Conservation (phyloP, 495 filamentous ascomycete genomes). For the Hypoxylon rickii region DNA sequence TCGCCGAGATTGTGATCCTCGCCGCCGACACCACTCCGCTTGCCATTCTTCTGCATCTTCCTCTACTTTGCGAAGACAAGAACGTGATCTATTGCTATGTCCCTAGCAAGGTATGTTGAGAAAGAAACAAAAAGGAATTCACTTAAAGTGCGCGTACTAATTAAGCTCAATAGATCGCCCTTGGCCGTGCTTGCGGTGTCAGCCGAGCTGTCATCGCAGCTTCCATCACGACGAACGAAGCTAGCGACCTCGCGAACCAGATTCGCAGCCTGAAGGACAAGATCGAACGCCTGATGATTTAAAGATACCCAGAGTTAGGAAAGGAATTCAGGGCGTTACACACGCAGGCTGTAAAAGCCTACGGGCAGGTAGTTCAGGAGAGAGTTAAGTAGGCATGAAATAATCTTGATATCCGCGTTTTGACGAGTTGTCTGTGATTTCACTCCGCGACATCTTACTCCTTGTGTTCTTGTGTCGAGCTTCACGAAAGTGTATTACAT, state of each 20-base stretch:
- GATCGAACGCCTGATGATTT: slow-evolving; percentile 96
- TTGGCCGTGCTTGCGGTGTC: slow-evolving; percentile 85
- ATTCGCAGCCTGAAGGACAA: slow-evolving; percentile 88
- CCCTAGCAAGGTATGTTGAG: slow-evolving; percentile 49
- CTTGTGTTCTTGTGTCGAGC: no score
- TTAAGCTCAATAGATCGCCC: slow-evolving; percentile 55
- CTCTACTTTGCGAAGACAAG: slow-evolving; percentile 85
- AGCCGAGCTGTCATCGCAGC: slow-evolving; percentile 83
- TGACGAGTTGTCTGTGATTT: no score
- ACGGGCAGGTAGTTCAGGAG: not conserved
- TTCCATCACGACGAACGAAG: slow-evolving; percentile 92
- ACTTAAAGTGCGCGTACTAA: slow-evolving; percentile 5
- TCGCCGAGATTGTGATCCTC: slow-evolving; percentile 83
- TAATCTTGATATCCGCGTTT: no score
- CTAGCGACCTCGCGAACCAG: slow-evolving; percentile 80
- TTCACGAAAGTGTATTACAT: no score
- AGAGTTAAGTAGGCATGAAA: slow-evolving; percentile 3
- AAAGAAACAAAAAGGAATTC: slow-evolving; percentile 19
- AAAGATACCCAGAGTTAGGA: slow-evolving; percentile 45
- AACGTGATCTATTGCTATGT: slow-evolving; percentile 76
- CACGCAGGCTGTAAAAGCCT: slow-evolving; percentile 4
- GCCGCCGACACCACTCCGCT: slow-evolving; percentile 85
- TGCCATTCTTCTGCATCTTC: slow-evolving; percentile 91
- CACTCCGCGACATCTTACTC: no score
- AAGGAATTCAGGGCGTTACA: slow-evolving; percentile 14